Base-by-base conservation (phyloP, 345 rosid species). In the Murraya paniculata region DNA sequence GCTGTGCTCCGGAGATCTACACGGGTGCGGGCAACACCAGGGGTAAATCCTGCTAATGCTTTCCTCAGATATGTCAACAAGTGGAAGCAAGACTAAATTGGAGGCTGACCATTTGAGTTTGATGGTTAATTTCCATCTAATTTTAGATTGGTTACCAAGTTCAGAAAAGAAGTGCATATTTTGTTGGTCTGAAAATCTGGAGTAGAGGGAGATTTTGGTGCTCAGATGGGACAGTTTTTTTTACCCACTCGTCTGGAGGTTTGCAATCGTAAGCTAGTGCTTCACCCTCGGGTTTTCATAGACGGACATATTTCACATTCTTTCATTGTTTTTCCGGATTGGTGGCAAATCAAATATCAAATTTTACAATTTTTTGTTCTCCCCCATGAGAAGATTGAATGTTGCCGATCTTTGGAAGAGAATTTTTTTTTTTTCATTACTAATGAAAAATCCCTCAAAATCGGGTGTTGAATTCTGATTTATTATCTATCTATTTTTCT, bases 1-100 rank as follows among this genome's bases (percentile, higher is more conserved):
- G 92, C 93, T 76, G 95, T 90, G 82, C 86, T 91, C 36, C 87
- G 99, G 69, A 90, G 98, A 82, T 96, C 98, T 9, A 89, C 91
- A 31, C 97, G 98, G 56, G 98, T 96, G 31, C 86, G 93, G 38
- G 98, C 98, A 59, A 89, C 94, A 18, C 92, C 93, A 13, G 88
- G 91, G 80, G 92, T 92, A 81, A 96, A 88, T 77, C 92, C 95
- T 77, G 95, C 93, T 9, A 88, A 83, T 81, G 88, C 95, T 80
- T 94, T 87, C 86, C 86, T 88, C 59, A 87, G 90, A 84, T 96
- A 96, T 55, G 92, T 88, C 69, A 96, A 96, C 91, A 91, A 87
- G 90, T 92, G 95, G 98, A 94, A 90, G 87, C 97, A 90, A 82
- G 98, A 96, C 35, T 89, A 81, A 81, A 65, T 10, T 55, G 45